phyloP scores from a whole-genome alignment of 305 asterid genomes.

The Salvia sclarea region DNA sequence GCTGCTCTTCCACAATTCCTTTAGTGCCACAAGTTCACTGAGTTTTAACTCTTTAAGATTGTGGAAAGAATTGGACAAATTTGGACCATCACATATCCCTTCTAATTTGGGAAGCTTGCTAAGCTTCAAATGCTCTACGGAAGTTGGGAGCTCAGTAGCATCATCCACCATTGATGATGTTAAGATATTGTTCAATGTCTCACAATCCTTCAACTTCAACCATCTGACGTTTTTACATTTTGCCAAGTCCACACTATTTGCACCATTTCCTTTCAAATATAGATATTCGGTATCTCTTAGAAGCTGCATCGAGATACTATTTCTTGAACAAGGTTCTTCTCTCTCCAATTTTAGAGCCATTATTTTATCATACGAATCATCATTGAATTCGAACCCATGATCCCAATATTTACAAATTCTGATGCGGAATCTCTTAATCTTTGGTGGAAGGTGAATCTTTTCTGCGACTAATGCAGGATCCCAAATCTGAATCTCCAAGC shows the following conservation, averaged over 20 bases:
- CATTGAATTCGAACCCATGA: too few species aligned
- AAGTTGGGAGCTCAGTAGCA: neutral
- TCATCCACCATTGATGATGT: too few species aligned
- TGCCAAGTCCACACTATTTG: too few species aligned
- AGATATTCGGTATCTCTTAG: too few species aligned
- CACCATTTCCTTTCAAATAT: too few species aligned
- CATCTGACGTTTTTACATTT: too few species aligned
- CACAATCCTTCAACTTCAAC: too few species aligned
- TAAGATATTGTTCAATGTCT: too few species aligned
- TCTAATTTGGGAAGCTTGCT: neutral
- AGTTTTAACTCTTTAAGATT: neutral
- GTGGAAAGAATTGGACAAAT: neutral
- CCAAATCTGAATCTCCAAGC: slow-evolving; percentile 18
- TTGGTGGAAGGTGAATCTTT: slow-evolving; percentile 8
- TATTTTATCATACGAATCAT: too few species aligned
- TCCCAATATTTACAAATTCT: neutral
- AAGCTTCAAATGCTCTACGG: neutral
- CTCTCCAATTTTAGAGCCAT: neutral
- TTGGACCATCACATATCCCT: slow-evolving; percentile 8
- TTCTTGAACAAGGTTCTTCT: neutral
- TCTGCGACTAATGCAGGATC: slow-evolving; percentile 8
- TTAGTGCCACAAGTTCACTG: neutral
- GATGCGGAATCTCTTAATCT: slow-evolving; percentile 1
- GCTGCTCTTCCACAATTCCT: slow-evolving; percentile 9
- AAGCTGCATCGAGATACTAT: neutral